Evolutionary conservation across 345 rosid genomes (phyloP).

Genomic region (Euclidium syriacum): DNA sequence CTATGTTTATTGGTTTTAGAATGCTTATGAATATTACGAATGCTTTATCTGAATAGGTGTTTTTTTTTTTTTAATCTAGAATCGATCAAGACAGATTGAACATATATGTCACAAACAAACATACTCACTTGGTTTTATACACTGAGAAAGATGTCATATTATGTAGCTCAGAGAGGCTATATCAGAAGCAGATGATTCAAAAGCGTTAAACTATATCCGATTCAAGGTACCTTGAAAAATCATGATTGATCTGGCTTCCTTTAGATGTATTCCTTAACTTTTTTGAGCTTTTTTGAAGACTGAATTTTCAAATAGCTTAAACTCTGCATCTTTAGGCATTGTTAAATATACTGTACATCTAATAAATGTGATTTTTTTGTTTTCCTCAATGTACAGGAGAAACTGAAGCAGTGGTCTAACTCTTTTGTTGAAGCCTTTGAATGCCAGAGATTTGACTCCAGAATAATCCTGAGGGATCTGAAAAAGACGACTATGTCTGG

Average conservation of each 20-base stretch:
- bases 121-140: neutral
- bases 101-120: neutral
- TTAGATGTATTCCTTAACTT: too few species aligned
- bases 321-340: neutral
- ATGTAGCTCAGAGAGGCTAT: slow-evolving; percentile 93
- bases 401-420: slow-evolving; percentile 54
- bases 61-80: too few species aligned
- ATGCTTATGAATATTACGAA: too few species aligned
- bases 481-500: too few species aligned
- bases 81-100: too few species aligned
- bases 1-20: too few species aligned
- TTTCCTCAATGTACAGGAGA: slow-evolving; percentile 53
- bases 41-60: too few species aligned
- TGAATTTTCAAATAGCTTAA: too few species aligned
- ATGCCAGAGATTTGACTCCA: slow-evolving; percentile 50
- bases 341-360: slow-evolving; percentile 1
- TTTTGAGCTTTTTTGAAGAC: too few species aligned
- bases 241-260: neutral
- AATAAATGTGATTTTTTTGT: neutral
- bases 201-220: slow-evolving; percentile 48
- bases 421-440: slow-evolving; percentile 54
- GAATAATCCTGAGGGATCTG: too few species aligned
- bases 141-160: slow-evolving; percentile 42
- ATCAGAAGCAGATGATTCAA: slow-evolving; percentile 63
- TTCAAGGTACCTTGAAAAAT: slow-evolving; percentile 45